Conservation (phyloP, 345 rosid species). For the Eucalyptus victrix region DNA sequence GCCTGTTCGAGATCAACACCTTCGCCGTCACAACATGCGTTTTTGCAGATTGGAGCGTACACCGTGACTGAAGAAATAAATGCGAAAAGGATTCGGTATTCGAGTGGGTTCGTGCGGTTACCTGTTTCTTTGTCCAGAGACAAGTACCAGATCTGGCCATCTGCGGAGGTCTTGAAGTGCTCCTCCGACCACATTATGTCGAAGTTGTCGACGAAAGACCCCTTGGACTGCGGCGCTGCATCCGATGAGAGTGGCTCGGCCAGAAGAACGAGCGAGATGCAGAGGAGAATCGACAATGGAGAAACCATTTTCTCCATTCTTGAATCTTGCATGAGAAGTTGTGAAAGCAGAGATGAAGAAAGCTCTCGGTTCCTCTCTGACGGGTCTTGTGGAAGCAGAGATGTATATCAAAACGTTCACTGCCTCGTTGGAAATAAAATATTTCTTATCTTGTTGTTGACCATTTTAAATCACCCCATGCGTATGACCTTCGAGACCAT, state of each 20-base stretch:
- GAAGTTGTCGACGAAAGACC: conserved; percentile 78
- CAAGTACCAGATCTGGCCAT: conserved; percentile 96
- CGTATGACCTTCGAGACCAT: not conserved
- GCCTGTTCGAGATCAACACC: conserved; percentile 16
- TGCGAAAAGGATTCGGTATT: not conserved
- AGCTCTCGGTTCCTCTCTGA: not conserved
- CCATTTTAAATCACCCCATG: not conserved
- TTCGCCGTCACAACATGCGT: not conserved
- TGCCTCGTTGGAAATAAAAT: not conserved
- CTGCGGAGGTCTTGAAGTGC: conserved; percentile 87
- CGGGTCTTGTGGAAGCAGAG: not conserved
- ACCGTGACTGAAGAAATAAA: not conserved
- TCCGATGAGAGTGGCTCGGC: not conserved
- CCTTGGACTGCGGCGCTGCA: conserved; percentile 8
- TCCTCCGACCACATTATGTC: conserved; percentile 88
- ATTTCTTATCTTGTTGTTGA: not conserved
- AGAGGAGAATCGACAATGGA: not conserved
- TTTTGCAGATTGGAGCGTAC: not conserved
- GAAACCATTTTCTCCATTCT: not conserved
- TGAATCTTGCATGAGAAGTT: not conserved
- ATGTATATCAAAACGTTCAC: not conserved
- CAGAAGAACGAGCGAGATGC: not conserved
- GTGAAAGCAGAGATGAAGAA: not conserved
- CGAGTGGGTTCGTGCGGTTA: not conserved
- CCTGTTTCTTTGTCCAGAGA: conserved; percentile 91